Evolutionary conservation across 2,329 filamentous ascomycete genomes (phyloP).

Genomic region (Pseudocercospora ulei): DNA sequence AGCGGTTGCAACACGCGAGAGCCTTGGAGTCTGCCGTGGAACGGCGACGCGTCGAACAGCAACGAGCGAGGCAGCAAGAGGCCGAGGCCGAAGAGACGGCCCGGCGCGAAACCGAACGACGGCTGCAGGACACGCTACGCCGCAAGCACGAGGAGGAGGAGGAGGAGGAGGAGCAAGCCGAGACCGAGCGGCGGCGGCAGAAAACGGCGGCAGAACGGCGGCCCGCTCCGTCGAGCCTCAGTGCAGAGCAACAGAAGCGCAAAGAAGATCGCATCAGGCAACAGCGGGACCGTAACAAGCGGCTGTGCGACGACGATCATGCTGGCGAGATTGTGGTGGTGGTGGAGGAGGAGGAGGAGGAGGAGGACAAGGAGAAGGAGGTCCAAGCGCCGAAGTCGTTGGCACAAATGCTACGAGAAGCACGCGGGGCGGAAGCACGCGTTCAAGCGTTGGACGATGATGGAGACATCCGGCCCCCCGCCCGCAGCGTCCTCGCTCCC

Average conservation of each 20-base stretch:
- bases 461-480: neutral
- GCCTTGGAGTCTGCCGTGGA: neutral
- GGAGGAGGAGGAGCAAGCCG: neutral
- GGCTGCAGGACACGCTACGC: slow-evolving; percentile 1
- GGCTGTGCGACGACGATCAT: slow-evolving; percentile 6
- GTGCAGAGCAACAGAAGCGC: slow-evolving; percentile 1
- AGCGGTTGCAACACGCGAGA: neutral
- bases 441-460: neutral
- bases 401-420: neutral
- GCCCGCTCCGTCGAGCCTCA: neutral
- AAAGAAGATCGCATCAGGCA: slow-evolving; percentile 15
- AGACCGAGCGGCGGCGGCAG: neutral
- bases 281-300: slow-evolving; percentile 16
- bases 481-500: neutral
- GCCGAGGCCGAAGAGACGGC: neutral
- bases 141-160: slow-evolving; percentile 1
- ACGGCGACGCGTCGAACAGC: neutral
- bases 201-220: neutral
- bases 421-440: neutral
- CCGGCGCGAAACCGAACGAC: neutral
- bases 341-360: slow-evolving; percentile 6
- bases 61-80: neutral
- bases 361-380: neutral
- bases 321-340: slow-evolving; percentile 8
- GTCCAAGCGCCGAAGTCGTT: slow-evolving; percentile 2